These are phyloP conservation scores for Dimargaris verticillata DNA, from an alignment of 192 early-diverging fungal genomes.

Conservation along the genomic window DNA sequence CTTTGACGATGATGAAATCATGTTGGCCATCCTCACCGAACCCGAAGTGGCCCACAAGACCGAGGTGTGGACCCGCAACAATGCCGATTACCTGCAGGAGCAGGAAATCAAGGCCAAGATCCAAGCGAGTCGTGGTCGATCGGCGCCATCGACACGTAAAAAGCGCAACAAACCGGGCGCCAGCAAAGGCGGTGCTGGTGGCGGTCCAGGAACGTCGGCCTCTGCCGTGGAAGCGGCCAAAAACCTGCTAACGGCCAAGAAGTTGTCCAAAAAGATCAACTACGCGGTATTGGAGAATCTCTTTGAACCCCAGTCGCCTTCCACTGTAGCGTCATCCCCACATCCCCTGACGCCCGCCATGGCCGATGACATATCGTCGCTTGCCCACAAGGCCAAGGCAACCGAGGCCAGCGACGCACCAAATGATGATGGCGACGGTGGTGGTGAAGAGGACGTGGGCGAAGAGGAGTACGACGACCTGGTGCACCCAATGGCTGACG, in stretches of 20 bases:
- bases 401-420: slow-evolving; percentile 17
- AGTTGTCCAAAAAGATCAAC: slow-evolving; percentile 84
- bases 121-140: slow-evolving; percentile 16
- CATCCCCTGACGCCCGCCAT: slow-evolving; percentile 16
- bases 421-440: slow-evolving; percentile 12
- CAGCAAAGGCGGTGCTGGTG: slow-evolving; percentile 12
- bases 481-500: slow-evolving; percentile 14
- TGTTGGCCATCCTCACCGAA: slow-evolving; percentile 43
- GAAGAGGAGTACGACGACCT: slow-evolving; percentile 4
- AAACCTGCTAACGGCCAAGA: slow-evolving; percentile 49
- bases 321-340: slow-evolving; percentile 15
- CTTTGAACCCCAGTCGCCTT: slow-evolving; percentile 29
- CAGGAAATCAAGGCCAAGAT: slow-evolving; percentile 23
- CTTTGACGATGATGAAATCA: slow-evolving; percentile 62
- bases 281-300: slow-evolving; percentile 59
- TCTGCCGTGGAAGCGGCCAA: slow-evolving; percentile 65
- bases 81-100: slow-evolving; percentile 66
- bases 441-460: slow-evolving; percentile 21
- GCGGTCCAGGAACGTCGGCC: slow-evolving; percentile 18
- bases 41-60: slow-evolving; percentile 69
- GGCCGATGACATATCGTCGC: slow-evolving; percentile 16
- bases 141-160: slow-evolving; percentile 4
- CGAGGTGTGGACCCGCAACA: slow-evolving; percentile 70
- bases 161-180: slow-evolving; percentile 17
- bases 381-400: slow-evolving; percentile 13